phyloP scores from a whole-genome alignment of 441 rosid species.

The Dalechampia spathulata region DNA sequence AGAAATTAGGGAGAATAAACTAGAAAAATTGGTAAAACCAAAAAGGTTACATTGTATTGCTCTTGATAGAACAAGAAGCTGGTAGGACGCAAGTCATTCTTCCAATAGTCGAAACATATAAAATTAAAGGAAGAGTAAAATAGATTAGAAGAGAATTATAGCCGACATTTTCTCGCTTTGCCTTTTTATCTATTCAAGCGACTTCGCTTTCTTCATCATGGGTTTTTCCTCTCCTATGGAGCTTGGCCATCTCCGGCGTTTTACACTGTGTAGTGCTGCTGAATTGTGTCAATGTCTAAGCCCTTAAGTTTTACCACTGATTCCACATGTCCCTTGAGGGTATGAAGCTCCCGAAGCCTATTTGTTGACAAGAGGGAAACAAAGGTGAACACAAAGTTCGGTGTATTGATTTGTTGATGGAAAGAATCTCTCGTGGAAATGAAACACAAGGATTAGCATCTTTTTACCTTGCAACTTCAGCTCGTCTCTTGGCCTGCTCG shows the following conservation, averaged over 20 bases:
- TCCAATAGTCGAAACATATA: constrained; percentile 11
- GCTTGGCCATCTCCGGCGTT: not conserved
- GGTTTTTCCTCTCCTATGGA: not conserved
- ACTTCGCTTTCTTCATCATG: constrained; percentile 1
- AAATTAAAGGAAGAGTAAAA: constrained; percentile 14
- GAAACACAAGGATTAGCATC: too few species aligned
- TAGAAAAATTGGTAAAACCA: too few species aligned
- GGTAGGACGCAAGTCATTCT: too few species aligned
- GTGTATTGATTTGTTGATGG: too few species aligned
- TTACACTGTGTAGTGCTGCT: constrained; percentile 92
- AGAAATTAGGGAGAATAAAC: too few species aligned
- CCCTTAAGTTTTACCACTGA: constrained; percentile 97
- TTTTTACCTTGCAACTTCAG: constrained; percentile 77
- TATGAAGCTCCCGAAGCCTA: constrained; percentile 90
- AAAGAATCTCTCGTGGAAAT: too few species aligned
- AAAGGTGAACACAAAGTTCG: too few species aligned
- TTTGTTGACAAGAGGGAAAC: too few species aligned
- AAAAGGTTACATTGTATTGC: too few species aligned
- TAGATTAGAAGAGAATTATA: constrained; percentile 27
- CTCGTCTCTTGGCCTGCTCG: constrained; percentile 93
- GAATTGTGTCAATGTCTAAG: constrained; percentile 81
- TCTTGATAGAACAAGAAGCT: too few species aligned
- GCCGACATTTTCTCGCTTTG: constrained; percentile 19
- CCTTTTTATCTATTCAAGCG: constrained; percentile 8
- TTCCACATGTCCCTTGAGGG: constrained; percentile 93